Evolutionary conservation across 23 red algal genomes (phyloP).

Genomic region (Gracilaria gracilis): DNA sequence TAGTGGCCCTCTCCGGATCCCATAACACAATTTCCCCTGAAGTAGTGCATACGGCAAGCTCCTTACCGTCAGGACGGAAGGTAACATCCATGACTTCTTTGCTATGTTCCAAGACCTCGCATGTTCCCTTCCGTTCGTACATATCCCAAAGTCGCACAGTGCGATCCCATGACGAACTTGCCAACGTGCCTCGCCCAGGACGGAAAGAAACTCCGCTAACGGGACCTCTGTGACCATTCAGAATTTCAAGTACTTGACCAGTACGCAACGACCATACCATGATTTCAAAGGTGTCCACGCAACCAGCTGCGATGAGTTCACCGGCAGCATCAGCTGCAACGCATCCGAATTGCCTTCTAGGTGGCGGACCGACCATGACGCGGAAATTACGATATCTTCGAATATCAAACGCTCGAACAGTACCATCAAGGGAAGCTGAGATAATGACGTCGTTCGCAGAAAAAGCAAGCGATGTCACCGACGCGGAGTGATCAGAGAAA

Average conservation of each 20-base stretch:
- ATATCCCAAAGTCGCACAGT: conserved; percentile 94
- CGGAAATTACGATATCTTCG: conserved; percentile 93
- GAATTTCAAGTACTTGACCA: conserved; percentile 85
- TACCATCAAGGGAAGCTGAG: conserved; percentile 88
- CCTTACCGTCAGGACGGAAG: conserved; percentile 87
- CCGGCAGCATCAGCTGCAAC: conserved; percentile 83
- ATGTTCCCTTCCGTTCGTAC: conserved; percentile 77
- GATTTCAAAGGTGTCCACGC: conserved; percentile 88
- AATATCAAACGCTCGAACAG: conserved; percentile 93
- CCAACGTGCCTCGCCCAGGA: conserved; percentile 69
- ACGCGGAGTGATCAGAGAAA: conserved; percentile 77
- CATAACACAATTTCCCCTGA: conserved; percentile 87
- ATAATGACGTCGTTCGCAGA: conserved; percentile 85
- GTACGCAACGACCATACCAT: conserved; percentile 93
- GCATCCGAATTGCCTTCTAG: conserved; percentile 83
- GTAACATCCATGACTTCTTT: conserved; percentile 90
- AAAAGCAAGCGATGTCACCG: conserved; percentile 88
- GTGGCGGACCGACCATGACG: conserved; percentile 75
- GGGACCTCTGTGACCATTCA: conserved; percentile 87
- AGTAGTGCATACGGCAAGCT: conserved; percentile 77
- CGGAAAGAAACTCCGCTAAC: conserved; percentile 68
- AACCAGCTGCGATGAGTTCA: conserved; percentile 94
- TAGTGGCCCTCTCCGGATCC: conserved; percentile 66
- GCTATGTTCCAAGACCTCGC: conserved; percentile 78
- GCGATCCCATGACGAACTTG: conserved; percentile 95